Conservation (phyloP, 768 basidiomycete species). For the Lactifluus hygrophoroides region DNA sequence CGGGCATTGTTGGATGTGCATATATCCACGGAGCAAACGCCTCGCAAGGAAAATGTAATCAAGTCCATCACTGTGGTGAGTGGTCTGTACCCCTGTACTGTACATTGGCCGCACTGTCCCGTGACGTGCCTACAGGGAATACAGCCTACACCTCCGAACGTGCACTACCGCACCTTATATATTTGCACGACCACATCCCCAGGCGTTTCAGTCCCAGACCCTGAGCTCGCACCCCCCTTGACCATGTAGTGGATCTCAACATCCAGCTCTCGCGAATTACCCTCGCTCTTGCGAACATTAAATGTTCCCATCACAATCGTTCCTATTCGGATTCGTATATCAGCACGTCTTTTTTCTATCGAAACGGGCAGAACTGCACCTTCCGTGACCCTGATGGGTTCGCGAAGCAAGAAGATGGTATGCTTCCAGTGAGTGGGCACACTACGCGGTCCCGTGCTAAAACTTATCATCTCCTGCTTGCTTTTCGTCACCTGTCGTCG, state of each 20-base stretch:
- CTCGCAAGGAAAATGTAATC: too few species aligned
- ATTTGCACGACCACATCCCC: conserved; percentile 59
- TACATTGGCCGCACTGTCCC: too few species aligned
- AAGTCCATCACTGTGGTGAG: too few species aligned
- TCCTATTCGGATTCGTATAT: conserved; percentile 36
- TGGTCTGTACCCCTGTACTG: too few species aligned
- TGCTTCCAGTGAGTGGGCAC: conserved; percentile 97
- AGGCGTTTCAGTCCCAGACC: conserved; percentile 19
- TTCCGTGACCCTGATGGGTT: conserved; percentile 68
- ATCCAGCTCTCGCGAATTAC: conserved; percentile 81
- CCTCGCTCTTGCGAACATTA: conserved; percentile 68
- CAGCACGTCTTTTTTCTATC: not conserved
- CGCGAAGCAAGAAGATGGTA: conserved; percentile 75
- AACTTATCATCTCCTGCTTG: conserved; percentile 48
- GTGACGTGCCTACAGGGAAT: too few species aligned
- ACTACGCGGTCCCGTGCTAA: conserved; percentile 87
- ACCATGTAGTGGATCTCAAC: conserved; percentile 79
- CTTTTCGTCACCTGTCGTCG: conserved; percentile 45
- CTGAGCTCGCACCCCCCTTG: conserved; percentile 30
- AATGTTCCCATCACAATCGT: conserved; percentile 72
- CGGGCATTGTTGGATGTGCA: too few species aligned
- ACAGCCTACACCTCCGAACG: too few species aligned
- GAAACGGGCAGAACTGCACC: conserved; percentile 35
- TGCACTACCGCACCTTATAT: conserved; percentile 59
- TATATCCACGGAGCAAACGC: too few species aligned